Base-by-base conservation (phyloP, 306 rosid genomes). In the Quercus alba region DNA sequence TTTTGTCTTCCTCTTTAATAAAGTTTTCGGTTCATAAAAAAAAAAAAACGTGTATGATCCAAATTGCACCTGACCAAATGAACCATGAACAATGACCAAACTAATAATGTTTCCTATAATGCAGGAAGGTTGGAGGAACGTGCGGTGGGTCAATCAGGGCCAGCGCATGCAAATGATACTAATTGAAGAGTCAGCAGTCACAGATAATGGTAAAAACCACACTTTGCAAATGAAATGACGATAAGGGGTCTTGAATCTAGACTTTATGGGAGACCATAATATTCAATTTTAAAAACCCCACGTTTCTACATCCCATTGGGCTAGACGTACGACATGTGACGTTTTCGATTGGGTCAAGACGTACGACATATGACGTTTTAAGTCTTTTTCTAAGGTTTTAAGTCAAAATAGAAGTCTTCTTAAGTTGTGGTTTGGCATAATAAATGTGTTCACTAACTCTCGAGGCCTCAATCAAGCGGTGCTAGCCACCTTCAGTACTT, bases 251-350 rank as follows among this genome's bases (percentile, higher is more conserved):
- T 6, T 0, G 10, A 38, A 0, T 61, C 46, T 38, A 38, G 44
- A 38, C 44, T 6, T 1, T 28, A 49, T 63, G 74, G 63, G 7
- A 1, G 44, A n/a, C 20, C 70, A 68, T 81, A 23, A 12, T 49
- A 25, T 75, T 81, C 84, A 74, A 74, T 59, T 70, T 38, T 15
- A 70, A 20, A 28, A 0, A 6, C 0, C 0, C 52, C 38, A 76
- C 88, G 81, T 83, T 85, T 83, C 6, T 0, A 8, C 20, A 26
- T 68, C 15, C 70, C 3, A 85, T 79, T 76, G 79, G 87, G 26
- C 21, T 10, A 6, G 1, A 57, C 26, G 28, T 20, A 9, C 13
- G 63, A 49, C 15, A 12, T 13, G 3, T 49, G 54, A 13, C 14
- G 54, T 57, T 38, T 38, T 0, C 46, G 0, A 38, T 38, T 38